Evolutionary conservation across 2,329 filamentous ascomycete species (phyloP), one percentile per base, ranked within the genome.

Genomic region (Trichoderma koningiopsis): DNA sequence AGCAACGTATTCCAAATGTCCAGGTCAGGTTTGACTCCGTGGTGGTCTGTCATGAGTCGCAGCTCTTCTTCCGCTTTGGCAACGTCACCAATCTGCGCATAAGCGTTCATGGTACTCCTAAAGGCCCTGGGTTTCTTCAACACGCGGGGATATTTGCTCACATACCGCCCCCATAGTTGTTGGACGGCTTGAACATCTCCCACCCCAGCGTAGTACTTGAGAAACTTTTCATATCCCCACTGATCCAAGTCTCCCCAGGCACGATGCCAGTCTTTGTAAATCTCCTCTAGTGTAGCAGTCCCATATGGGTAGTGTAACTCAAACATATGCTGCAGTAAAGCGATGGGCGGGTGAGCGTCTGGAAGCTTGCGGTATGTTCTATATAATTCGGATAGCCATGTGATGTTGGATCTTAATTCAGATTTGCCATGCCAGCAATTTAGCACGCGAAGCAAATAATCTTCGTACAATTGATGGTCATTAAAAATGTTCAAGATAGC

Each of bases 1-100:
- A 98, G 83, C 33, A 97, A 79, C 27, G 90, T 89, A 75, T 97
- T 97, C 90, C 91, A 97, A 71, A 86, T 88, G 43, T 83, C 77
- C 1, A 85, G 77, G 72, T 88, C 87, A 7, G 90, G 90, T 53
- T 81, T 72, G 19, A 91, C 73, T 0, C 82, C 79, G 74, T 89
- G 90, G 61, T 87, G 82, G 7, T 80, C 74, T 29, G 77, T 76
- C 68, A 96, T 87, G n/a, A 85, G 82, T 58, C 87, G 76, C 71
- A 97, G 91, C 43, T 90, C 86, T 24, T 82, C 77, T 61, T 86
- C 80, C 0, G 90, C 88, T 62, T 87, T 83, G 4, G 81, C 75
- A 0, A 91, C 77, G 72, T 97, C 88, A 2, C 89, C 91, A 61
- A 87, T 83, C 68, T 88, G 86, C 1, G 93, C 90, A 79, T 95